phyloP scores from a whole-genome alignment of 2,329 filamentous ascomycete genomes.

The Zopfia rhizophila region DNA sequence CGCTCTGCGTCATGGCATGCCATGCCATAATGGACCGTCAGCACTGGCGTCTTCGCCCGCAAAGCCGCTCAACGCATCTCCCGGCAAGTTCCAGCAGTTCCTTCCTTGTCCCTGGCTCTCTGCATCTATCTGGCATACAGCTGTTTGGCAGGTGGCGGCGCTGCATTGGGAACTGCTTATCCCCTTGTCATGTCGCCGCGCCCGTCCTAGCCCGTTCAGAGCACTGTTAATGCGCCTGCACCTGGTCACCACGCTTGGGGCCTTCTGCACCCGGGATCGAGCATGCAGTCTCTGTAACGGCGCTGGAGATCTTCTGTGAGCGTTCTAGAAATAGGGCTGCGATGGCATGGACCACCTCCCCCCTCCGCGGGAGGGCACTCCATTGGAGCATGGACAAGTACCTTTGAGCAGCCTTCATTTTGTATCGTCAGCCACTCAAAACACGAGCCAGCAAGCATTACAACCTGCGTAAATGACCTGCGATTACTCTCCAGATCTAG shows the following conservation, averaged over 20 bases:
- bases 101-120: constrained; percentile 39
- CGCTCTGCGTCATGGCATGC: constrained; percentile 34
- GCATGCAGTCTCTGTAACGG: constrained; percentile 52
- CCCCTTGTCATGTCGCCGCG: constrained; percentile 39
- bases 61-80: constrained; percentile 21
- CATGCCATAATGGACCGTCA: constrained; percentile 21
- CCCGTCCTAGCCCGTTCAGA: constrained; percentile 45
- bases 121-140: constrained; percentile 46
- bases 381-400: constrained; percentile 43
- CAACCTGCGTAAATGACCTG: constrained; percentile 46
- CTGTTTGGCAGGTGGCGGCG: constrained; percentile 44
- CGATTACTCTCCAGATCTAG: constrained; percentile 50
- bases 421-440: constrained; percentile 53
- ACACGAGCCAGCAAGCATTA: constrained; percentile 50
- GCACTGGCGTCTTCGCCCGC: constrained; percentile 11
- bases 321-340: constrained; percentile 55
- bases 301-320: constrained; percentile 54
- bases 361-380: constrained; percentile 35
- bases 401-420: constrained; percentile 49
- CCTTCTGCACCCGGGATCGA: constrained; percentile 41
- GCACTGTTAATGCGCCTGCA: constrained; percentile 46
- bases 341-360: constrained; percentile 39
- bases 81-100: constrained; percentile 34
- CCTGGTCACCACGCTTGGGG: constrained; percentile 46
- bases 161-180: constrained; percentile 44